Base-by-base conservation (phyloP, 2,329 filamentous ascomycete genomes). In the Claviceps maximensis region DNA sequence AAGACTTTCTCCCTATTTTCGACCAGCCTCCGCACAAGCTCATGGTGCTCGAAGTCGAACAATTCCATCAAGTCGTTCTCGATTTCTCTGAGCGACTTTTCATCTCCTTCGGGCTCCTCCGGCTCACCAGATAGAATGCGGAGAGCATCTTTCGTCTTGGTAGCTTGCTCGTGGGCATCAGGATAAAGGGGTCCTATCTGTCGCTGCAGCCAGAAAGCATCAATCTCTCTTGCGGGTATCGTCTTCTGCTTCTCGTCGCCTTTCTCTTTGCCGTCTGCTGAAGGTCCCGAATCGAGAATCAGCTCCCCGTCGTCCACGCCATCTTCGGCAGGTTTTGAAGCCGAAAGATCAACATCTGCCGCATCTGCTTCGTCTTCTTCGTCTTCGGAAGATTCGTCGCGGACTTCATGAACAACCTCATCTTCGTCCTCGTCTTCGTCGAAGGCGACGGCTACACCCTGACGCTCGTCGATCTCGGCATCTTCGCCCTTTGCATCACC, bases 21-120 rank as follows among this genome's bases (percentile, higher is more conserved):
- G 53, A 97, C 89, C 17, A 98, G 78, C 67, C 89, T 91, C 58
- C 88, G 84, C 27, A 97, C 93, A 52, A 96, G 77, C 58, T 96
- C 89, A 56, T 94, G 89, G 63, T 96, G 87, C 62, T 97, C 91
- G 63, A 95, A 98, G 62, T 98, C 93, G 61, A 98, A 97, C 0
- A 98, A 78, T 62, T 96, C 93, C 87, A 97, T 97, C 54, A 98
- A 76, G 57, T 98, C 93, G 67, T 98, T 98, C 64, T 98, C 93
- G 53, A 97, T 90, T 63, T 98, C 91, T 62, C 91, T 84, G 31
- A 97, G 74, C 15, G 87, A 79, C 67, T 87, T 90, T 62, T 94
- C 89, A 55, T 91, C 84, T 17, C 86, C 89, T 53, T 86, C 84
- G 50, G 70, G 67, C 60, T 83, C 79, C 23, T 83, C 85, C 2